phyloP scores from a whole-genome alignment of 2,329 filamentous ascomycete genomes.

The Tolypocladium tundrense region DNA sequence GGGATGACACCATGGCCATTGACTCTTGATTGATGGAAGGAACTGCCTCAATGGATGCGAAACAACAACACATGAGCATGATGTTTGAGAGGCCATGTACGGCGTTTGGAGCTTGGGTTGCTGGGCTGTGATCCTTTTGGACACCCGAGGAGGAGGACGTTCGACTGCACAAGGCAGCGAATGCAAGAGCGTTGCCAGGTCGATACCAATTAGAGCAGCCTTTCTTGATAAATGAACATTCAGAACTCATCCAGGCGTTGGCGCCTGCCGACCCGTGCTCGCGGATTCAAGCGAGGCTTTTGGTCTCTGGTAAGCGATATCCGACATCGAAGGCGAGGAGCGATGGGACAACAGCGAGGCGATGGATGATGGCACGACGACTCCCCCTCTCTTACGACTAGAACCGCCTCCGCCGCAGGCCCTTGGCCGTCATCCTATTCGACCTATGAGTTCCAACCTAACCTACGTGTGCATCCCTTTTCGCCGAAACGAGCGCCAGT shows the following conservation, averaged over 20 bases:
- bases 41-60: not conserved
- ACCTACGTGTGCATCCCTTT: no score
- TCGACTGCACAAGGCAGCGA: not conserved
- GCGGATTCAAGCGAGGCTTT: not conserved
- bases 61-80: constrained; percentile 1
- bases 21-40: constrained; percentile 26
- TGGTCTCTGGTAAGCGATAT: not conserved
- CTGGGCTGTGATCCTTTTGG: not conserved
- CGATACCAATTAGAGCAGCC: not conserved
- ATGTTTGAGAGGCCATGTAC: constrained; percentile 6
- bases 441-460: not conserved
- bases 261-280: not conserved
- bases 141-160: not conserved
- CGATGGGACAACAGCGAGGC: not conserved
- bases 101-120: constrained; percentile 10
- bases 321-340: not conserved
- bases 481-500: not conserved
- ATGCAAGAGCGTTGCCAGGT: not conserved
- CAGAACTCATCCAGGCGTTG: not conserved
- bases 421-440: not conserved
- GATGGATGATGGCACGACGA: not conserved
- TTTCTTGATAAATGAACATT: not conserved
- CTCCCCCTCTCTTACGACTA: not conserved
- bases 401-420: not conserved
- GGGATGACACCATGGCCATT: constrained; percentile 87